Percentiles rank a stretch among this genome's conserved stretches.
Conservation (phyloP, 441 rosid genomes). For the Syzygium malaccense region DNA sequence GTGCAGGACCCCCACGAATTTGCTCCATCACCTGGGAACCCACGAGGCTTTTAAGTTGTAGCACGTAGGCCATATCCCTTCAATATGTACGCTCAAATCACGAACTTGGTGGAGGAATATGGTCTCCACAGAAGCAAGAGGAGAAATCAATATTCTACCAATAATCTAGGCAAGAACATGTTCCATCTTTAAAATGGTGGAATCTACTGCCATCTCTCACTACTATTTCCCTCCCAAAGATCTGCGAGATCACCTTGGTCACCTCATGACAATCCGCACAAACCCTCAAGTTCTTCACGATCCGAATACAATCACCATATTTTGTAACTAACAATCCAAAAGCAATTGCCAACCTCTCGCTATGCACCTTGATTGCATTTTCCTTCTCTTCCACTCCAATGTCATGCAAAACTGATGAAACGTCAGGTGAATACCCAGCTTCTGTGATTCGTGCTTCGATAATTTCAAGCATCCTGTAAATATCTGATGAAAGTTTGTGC, state of each 20-base stretch:
- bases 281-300: conserved; percentile 23
- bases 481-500: conserved; percentile 6
- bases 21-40: background rate
- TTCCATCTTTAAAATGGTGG: conserved; percentile 22
- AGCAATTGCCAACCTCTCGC: conserved; percentile 27
- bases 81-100: background rate
- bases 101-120: background rate
- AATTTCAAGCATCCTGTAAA: conserved; percentile 17
- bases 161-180: background rate
- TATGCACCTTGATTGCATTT: conserved; percentile 19
- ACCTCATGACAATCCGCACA: conserved; percentile 24
- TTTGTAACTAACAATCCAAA: conserved; percentile 16
- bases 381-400: conserved; percentile 26
- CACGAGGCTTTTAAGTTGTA: background rate
- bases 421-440: conserved; percentile 18
- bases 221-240: conserved; percentile 13
- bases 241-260: conserved; percentile 15
- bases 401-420: conserved; percentile 19
- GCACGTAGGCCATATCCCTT: background rate
- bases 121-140: background rate
- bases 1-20: background rate
- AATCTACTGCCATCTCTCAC: conserved; percentile 29
- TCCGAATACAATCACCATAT: conserved; percentile 9
- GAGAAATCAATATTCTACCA: background rate
- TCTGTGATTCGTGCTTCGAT: conserved; percentile 17